Conservation (phyloP, 225 moss, liverwort and hornwort species). For the Antitrichia curtipendula region DNA sequence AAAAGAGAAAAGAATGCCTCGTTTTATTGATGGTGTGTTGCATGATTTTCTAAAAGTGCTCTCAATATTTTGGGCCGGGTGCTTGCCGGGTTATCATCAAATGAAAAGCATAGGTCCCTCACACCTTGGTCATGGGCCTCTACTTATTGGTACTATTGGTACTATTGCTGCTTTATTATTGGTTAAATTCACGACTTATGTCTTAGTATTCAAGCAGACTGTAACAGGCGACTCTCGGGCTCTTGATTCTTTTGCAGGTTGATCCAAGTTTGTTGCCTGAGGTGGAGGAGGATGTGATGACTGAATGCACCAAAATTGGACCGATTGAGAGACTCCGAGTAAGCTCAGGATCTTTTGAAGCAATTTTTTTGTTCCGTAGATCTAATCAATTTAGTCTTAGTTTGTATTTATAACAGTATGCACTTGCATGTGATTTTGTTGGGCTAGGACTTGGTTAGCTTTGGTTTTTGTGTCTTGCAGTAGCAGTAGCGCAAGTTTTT, state of each 20-base stretch:
- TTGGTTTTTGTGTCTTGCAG: neutral
- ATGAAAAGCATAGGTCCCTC: neutral
- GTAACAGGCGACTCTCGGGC: neutral
- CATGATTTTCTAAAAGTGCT: neutral
- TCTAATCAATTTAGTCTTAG: neutral
- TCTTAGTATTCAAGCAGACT: neutral
- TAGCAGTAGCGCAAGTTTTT: neutral
- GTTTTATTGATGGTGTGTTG: neutral
- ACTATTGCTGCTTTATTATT: neutral
- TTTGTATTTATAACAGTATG: neutral
- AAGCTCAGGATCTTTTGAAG: conserved; percentile 1
- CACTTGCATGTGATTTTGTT: neutral
- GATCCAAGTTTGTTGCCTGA: conserved; percentile 85
- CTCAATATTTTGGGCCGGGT: neutral
- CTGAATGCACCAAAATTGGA: conserved; percentile 90
- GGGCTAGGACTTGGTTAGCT: neutral
- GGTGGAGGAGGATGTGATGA: conserved; percentile 85
- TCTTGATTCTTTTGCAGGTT: conserved; percentile 34
- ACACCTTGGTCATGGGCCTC: neutral
- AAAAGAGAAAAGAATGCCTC: neutral
- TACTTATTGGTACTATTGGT: neutral
- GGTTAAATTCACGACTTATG: neutral
- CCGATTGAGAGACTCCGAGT: conserved; percentile 96
- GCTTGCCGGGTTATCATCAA: neutral
- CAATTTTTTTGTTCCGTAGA: neutral